Conservation (phyloP, 2,329 filamentous ascomycete genomes). For the Trichothecium roseum region DNA sequence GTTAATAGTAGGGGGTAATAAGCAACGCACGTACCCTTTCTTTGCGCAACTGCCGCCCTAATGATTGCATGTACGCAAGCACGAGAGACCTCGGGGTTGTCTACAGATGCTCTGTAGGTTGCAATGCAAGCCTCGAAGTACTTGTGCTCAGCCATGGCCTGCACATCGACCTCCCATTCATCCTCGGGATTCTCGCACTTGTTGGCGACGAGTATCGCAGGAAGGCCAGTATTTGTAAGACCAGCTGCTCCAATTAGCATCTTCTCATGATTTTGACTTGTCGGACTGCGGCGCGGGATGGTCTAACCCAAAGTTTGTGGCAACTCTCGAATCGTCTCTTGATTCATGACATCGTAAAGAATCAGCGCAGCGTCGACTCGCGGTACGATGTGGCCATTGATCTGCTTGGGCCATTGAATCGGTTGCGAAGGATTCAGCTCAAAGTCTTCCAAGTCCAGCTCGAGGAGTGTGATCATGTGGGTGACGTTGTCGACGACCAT, state of each 20-base stretch:
- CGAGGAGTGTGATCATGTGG: conserved; percentile 51
- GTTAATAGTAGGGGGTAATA: not conserved
- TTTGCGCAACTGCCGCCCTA: conserved; percentile 55
- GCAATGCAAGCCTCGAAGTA: conserved; percentile 60
- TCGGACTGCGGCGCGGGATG: too few relatives aligned
- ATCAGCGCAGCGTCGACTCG: conserved; percentile 74
- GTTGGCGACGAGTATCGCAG: conserved; percentile 73
- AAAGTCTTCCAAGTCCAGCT: conserved; percentile 56
- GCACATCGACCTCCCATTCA: conserved; percentile 60
- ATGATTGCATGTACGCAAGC: conserved; percentile 69
- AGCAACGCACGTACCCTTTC: conserved; percentile 47
- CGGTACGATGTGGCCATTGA: conserved; percentile 61
- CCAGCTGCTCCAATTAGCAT: conserved; percentile 43
- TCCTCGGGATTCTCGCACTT: conserved; percentile 76
- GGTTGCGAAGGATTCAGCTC: conserved; percentile 45
- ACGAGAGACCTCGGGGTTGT: conserved; percentile 61
- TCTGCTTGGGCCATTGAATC: conserved; percentile 57
- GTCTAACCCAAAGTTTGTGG: conserved; percentile 70
- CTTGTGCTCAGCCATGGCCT: conserved; percentile 49
- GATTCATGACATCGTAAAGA: conserved; percentile 78
- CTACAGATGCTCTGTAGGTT: conserved; percentile 62
- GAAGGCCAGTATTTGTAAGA: conserved; percentile 60
- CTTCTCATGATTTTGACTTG: too few relatives aligned
- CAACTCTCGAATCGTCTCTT: conserved; percentile 62
- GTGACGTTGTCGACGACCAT: conserved; percentile 47